Evolutionary conservation across 2,329 filamentous ascomycete species (phyloP).

Genomic region (Aureobasidium sp.): DNA sequence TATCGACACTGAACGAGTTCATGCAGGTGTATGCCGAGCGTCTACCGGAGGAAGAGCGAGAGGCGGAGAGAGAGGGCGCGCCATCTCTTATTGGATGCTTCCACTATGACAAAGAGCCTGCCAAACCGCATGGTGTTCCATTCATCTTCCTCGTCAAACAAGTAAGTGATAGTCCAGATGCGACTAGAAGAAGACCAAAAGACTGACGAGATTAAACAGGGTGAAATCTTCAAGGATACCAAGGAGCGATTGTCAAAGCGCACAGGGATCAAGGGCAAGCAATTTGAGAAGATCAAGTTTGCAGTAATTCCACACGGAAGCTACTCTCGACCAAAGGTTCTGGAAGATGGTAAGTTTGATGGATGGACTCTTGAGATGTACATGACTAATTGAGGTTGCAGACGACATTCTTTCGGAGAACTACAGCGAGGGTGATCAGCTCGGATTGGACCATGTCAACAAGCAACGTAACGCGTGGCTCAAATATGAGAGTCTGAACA

Average conservation of each 20-base stretch:
- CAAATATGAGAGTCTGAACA: constrained; percentile 70
- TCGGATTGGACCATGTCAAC: constrained; percentile 69
- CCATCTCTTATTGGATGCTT: constrained; percentile 81
- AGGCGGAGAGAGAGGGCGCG: constrained; percentile 62
- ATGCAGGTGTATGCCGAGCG: constrained; percentile 83
- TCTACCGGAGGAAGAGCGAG: constrained; percentile 73
- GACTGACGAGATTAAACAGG: constrained; percentile 49
- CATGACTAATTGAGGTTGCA: constrained; percentile 25
- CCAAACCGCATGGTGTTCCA: constrained; percentile 85
- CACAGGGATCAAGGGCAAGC: constrained; percentile 97
- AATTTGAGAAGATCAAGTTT: constrained; percentile 99
- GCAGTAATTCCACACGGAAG: constrained; percentile 74
- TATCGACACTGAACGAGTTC: constrained; percentile 90
- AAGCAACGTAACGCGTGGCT: constrained; percentile 66
- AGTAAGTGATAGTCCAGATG: constrained; percentile 54
- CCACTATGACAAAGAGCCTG: constrained; percentile 93
- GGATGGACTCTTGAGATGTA: not conserved
- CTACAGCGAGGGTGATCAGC: constrained; percentile 42
- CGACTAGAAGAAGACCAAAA: not conserved
- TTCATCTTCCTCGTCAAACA: constrained; percentile 91
- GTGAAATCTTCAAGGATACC: constrained; percentile 89
- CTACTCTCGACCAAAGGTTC: constrained; percentile 82
- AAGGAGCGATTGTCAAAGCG: constrained; percentile 95
- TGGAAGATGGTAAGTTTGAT: constrained; percentile 80
- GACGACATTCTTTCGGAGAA: constrained; percentile 54